A percentile compares a stretch with the other conserved stretches of the same genome.
Evolutionary conservation across 2,329 filamentous ascomycete genomes (phyloP).

Genomic region (Alternaria brassicae): DNA sequence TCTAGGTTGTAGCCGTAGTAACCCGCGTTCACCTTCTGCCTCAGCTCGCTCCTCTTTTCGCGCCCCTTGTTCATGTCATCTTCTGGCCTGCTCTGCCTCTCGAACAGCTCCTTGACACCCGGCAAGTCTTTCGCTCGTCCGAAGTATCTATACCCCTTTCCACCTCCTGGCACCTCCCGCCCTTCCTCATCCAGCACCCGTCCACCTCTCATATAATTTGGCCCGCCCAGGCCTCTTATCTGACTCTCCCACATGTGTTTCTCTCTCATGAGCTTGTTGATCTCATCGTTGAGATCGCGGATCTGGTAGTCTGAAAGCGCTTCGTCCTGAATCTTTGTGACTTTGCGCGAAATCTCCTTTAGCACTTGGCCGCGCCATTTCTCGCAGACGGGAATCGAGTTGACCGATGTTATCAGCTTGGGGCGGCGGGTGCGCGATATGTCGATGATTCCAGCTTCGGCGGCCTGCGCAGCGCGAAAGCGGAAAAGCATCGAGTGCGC

Average conservation of each 20-base stretch:
- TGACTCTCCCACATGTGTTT: conserved; percentile 99
- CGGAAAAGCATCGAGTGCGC: conserved; percentile 99
- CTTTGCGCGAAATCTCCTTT: conserved; percentile 96
- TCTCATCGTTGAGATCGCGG: conserved; percentile 97
- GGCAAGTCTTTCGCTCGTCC: conserved; percentile 88
- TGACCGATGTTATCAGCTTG: conserved; percentile 86
- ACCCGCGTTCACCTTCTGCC: conserved; percentile 83
- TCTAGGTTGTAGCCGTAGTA: conserved; percentile 96
- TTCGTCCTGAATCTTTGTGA: conserved; percentile 91
- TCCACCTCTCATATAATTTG: conserved; percentile 88
- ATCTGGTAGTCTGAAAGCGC: conserved; percentile 96
- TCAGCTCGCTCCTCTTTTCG: conserved; percentile 72
- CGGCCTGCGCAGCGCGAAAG: conserved; percentile 96
- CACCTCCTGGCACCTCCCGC: conserved; percentile 67
- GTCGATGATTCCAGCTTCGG: conserved; percentile 95
- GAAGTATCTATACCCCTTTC: conserved; percentile 87
- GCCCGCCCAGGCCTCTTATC: conserved; percentile 92
- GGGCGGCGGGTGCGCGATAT: conserved; percentile 87
- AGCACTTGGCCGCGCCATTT: conserved; percentile 98
- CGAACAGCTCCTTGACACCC: conserved; percentile 85
- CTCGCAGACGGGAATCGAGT: conserved; percentile 85
- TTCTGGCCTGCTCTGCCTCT: conserved; percentile 43
- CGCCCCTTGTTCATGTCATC: conserved; percentile 66
- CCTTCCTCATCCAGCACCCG: conserved; percentile 64
- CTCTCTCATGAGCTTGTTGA: conserved; percentile 98